Conservation (phyloP, 495 filamentous ascomycete species). For the Aspergillus avenaceus region DNA sequence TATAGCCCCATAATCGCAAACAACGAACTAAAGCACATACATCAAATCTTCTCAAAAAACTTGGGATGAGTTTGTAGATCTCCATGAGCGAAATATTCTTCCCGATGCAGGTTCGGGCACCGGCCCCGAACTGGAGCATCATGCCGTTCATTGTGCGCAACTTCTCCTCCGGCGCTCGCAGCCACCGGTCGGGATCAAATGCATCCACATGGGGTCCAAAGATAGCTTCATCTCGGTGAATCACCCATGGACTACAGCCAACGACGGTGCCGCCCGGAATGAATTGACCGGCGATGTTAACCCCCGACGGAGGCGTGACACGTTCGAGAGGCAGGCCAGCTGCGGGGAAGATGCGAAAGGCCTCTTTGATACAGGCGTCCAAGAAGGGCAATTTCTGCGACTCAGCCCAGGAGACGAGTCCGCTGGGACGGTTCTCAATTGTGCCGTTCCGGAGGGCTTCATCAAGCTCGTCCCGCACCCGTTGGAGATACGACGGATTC, state of each 20-base stretch:
- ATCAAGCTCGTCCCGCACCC: constrained; percentile 52
- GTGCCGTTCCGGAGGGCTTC: constrained; percentile 39
- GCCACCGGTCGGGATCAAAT: constrained; percentile 59
- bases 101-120: constrained; percentile 61
- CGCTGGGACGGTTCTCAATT: constrained; percentile 48
- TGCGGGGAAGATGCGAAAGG: constrained; percentile 61
- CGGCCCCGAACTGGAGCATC: constrained; percentile 65
- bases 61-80: constrained; percentile 76
- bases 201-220: constrained; percentile 57
- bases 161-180: constrained; percentile 35
- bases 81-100: constrained; percentile 75
- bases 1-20: background rate
- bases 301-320: constrained; percentile 32
- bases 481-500: constrained; percentile 39
- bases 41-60: constrained; percentile 65
- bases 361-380: constrained; percentile 64
- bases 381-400: constrained; percentile 57
- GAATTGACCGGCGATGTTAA: constrained; percentile 41
- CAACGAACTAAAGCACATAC: constrained; percentile 18
- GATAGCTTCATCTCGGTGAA: constrained; percentile 53
- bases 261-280: constrained; percentile 62
- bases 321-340: constrained; percentile 53
- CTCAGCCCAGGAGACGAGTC: constrained; percentile 57
- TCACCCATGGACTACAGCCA: constrained; percentile 56
- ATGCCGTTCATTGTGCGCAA: constrained; percentile 54